Evolutionary conservation across 2,329 filamentous ascomycete species (phyloP), one percentile per base, ranked within the genome.

Genomic region (Zelopaecilomyces penicillatus): DNA sequence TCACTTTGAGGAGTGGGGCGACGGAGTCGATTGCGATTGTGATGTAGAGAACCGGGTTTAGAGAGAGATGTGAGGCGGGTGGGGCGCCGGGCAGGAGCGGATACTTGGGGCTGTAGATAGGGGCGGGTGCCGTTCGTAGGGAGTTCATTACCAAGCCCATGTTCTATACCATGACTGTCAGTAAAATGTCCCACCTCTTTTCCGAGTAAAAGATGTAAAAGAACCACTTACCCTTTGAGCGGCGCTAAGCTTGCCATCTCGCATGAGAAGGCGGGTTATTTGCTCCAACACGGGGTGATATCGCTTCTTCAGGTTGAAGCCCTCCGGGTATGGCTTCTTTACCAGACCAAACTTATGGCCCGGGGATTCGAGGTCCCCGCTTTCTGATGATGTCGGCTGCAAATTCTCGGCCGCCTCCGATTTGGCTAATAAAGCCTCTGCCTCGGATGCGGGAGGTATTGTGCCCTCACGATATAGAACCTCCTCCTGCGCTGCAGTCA

Each of bases 21-120:
- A 98, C 84, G 7, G 87, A 94, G 73, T 98, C 93, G 57, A 98
- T 82, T 30, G 90, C 89, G 30, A 94, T 75, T 9, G 85, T 87
- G 39, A 98, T 82, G 69, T 97, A 98, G 44, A 87, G 77, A 44
- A 94, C 75, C 2, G 93, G 93, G 65, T 96, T 87, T 30, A 95
- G 79, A 3, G 93, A 89, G 7, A 98, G 83, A 56, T 91, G 83
- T 4, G 76, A 71, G 27, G 86, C 73, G 1, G 89, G 86, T 1
- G 90, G 87, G 2, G 83, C 74, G 45, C 86, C 86, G 2, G 88
- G 85, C 31, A 91, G 70, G 30, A 93, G 78, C 11, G 84, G 82
- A 43, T 78, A 82, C 48, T 74, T 68, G 26, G 86, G 79, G 63
- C 83, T 87, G 60, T 85, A 73, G 50, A 78, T 82, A 12, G 93